Conservation (phyloP, 371 early-diverging fungal species). For the Coemansia sp. region DNA sequence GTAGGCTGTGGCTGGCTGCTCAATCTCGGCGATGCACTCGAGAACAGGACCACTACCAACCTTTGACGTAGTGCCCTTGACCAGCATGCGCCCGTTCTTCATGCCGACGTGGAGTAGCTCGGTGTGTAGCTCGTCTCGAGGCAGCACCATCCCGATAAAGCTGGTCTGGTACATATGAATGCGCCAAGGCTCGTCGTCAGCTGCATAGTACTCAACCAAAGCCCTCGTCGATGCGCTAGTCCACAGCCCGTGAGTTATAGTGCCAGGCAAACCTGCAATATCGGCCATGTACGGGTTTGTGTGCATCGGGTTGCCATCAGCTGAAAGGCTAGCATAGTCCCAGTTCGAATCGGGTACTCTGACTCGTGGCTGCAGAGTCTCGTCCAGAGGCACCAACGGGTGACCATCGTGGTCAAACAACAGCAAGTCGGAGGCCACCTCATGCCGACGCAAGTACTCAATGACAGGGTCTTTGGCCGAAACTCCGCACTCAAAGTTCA, state of each 20-base stretch:
- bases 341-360: slow-evolving; percentile 73
- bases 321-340: slow-evolving; percentile 82
- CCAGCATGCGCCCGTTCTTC: slow-evolving; percentile 84
- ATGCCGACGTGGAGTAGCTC: slow-evolving; percentile 87
- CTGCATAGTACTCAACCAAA: slow-evolving; percentile 12
- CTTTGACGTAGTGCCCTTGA: slow-evolving; percentile 86
- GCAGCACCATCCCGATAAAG: slow-evolving; percentile 55
- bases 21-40: slow-evolving; percentile 81
- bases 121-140: slow-evolving; percentile 78
- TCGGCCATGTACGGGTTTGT: slow-evolving; percentile 93
- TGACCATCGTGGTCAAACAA: slow-evolving; percentile 59
- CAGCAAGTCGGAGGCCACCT: slow-evolving; percentile 3
- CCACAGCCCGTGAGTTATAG: slow-evolving; percentile 98
- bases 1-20: slow-evolving; percentile 81
- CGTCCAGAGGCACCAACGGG: slow-evolving; percentile 61
- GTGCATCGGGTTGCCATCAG: slow-evolving; percentile 95
- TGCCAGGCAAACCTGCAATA: slow-evolving; percentile 84
- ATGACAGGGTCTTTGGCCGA: slow-evolving; percentile 40
- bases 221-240: slow-evolving; percentile 54
- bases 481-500: slow-evolving; percentile 68
- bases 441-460: slow-evolving; percentile 28
- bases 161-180: slow-evolving; percentile 37
- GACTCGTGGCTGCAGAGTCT: slow-evolving; percentile 83
- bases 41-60: slow-evolving; percentile 77
- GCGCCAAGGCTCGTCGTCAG: slow-evolving; percentile 17